Evolutionary conservation across 345 rosid species (phyloP), one percentile per base, ranked within the genome.

Genomic region (Moricandia moricandioides): DNA sequence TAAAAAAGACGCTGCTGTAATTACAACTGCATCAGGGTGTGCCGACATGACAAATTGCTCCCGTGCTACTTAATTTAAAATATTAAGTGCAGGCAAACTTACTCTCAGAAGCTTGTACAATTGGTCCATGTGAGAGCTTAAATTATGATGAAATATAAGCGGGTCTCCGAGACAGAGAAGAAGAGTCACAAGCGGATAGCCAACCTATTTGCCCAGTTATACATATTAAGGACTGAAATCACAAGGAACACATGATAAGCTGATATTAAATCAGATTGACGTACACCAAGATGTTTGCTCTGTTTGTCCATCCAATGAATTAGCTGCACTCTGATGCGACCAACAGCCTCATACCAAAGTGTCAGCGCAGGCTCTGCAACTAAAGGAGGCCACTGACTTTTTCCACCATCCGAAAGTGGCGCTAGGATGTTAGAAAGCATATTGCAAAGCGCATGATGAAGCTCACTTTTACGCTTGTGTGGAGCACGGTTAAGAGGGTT

Each of bases 81-180:
- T n/a, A 17, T 74, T 57, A 65, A 54, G 29, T 62, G 62, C 47
- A 70, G 56, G 52, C 11, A 33, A 75, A 90, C 97, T 88, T 83
- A 95, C 99, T 77, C 92, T 87, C 73, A 95, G 87, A 77, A 89
- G 91, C 83, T 95, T 95, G 89, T 95, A 95, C 64, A 95, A 88
- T 79, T 92, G 99, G 78, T 95, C 99, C 97, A 95, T 91, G 79
- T 92, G 97, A 73, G 91, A 76, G 80, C 95, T 89, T 75, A 95
- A 82, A 82, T 84, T 85, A 73, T 49, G 85, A 85, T 90, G 92
- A 83, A 95, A 95, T 81, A 88, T 85, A 79, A 85, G 92, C 45
- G 99, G 97, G 85, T 95, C 99, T 62, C 97, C 97, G 21, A 95
- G 97, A 74, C 99, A 95, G 34, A 95, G 93, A 83, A 95, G 99